Evolutionary conservation across 208 protist genomes (phyloP), one percentile per base, ranked within the genome.

Genomic region (Paratrypanosoma confusum): DNA sequence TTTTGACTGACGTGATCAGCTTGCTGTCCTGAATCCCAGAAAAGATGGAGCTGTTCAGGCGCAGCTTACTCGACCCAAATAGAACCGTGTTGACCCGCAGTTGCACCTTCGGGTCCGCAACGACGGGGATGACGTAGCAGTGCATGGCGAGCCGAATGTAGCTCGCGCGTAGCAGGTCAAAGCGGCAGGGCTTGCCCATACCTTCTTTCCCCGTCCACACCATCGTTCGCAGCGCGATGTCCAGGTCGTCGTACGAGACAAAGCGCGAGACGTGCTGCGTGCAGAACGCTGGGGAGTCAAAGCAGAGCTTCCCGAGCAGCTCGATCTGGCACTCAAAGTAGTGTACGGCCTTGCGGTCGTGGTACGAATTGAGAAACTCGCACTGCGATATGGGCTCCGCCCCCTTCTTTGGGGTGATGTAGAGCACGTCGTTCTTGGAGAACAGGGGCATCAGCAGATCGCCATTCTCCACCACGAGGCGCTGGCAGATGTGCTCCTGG

Each of bases 11-110:
- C 21, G 18, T 10, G 3, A 57, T 72, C 42, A 88, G 60, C 14
- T 68, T 52, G 41, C 75, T 65, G 32, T 88, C 74, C 0, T 51
- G 50, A 8, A 66, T 36, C 17, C 71, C 65, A 5, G 66, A 77
- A 39, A 59, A 50, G 13, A 68, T 65, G 20, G 39, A 62, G 22
- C 34, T 31, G 17, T 46, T 10, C 35, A 58, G 46, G 24, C 74
- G 73, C 14, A 88, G 63, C 26, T 27, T 23, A 50, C 79, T 88
- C 10, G 71, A 65, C n/a, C 71, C 79, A 40, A 77, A 77, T 17
- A 88, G 56, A 1, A 81, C 68, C 7, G 79, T 82, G 23, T 39
- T 66, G 4, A 68, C 59, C 31, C 71, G 71, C 46, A 88, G 59
- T 65, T 79, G 67, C 38, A 65, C 52, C 37, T 48, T 56, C 8